A percentile compares a stretch with the other conserved stretches of the same genome.
These are phyloP conservation scores for Pseudogymnoascus verrucosus DNA, from an alignment of 2,329 filamentous ascomycete genomes.

Conservation along the genomic window DNA sequence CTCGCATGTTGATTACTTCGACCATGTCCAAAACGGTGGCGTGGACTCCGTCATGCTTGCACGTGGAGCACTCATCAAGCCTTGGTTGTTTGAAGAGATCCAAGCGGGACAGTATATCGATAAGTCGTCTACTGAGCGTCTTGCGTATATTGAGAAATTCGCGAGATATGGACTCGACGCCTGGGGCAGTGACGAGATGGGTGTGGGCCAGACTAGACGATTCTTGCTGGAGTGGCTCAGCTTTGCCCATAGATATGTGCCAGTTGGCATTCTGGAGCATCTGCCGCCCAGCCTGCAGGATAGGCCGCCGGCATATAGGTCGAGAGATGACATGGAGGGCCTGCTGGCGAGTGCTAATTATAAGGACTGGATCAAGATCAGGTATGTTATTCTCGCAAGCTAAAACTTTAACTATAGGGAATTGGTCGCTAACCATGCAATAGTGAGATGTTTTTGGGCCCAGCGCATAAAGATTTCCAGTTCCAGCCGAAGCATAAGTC, in stretches of 20 bases:
- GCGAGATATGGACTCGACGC: conserved; percentile 82
- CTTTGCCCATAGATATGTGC: conserved; percentile 87
- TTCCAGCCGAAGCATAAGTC: conserved; percentile 98
- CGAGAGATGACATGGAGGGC: conserved; percentile 88
- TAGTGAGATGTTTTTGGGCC: conserved; percentile 96
- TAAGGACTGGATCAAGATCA: conserved; percentile 98
- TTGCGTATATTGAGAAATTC: conserved; percentile 82
- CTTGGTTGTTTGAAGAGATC: conserved; percentile 98
- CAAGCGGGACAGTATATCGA: conserved; percentile 86
- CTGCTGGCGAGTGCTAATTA: conserved; percentile 84
- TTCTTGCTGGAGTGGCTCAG: conserved; percentile 95
- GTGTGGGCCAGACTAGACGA: conserved; percentile 79
- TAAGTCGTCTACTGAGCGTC: conserved; percentile 81
- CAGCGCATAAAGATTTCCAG: conserved; percentile 79
- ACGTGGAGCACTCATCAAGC: conserved; percentile 93
- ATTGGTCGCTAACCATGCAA: conserved; percentile 12
- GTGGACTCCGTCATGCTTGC: conserved; percentile 96
- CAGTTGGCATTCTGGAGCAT: conserved; percentile 78
- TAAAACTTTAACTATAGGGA: neutral
- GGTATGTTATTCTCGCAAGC: conserved; percentile 47
- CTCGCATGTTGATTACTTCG: conserved; percentile 80
- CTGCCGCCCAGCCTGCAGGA: conserved; percentile 86
- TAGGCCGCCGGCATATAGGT: conserved; percentile 73
- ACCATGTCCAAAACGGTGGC: conserved; percentile 65
- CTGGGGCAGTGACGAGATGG: conserved; percentile 94